Percentiles rank a stretch among this genome's conserved stretches.
Evolutionary conservation across 768 basidiomycete species (phyloP).

Genomic region (Mycena indigotica): DNA sequence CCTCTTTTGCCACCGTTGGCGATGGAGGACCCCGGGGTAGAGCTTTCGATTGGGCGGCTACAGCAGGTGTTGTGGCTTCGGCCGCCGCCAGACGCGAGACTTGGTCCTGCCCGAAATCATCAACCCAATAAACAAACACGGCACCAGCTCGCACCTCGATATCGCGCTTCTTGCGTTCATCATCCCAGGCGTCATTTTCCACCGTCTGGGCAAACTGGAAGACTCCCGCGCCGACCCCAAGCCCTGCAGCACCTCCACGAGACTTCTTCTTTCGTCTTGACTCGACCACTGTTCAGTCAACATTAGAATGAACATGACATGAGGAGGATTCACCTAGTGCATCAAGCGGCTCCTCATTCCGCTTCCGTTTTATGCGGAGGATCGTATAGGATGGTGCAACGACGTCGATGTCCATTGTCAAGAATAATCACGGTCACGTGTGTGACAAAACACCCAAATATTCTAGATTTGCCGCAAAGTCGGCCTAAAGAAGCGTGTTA

Average conservation of each 20-base stretch:
- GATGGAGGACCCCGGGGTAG: constrained; percentile 15
- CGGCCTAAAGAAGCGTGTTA: too few species aligned
- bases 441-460: too few species aligned
- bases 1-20: constrained; percentile 34
- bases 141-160: constrained; percentile 55
- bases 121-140: background rate
- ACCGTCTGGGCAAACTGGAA: constrained; percentile 85
- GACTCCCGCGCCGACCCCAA: constrained; percentile 54
- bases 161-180: constrained; percentile 54
- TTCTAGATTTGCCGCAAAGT: too few species aligned
- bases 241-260: constrained; percentile 47
- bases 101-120: constrained; percentile 50
- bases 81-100: constrained; percentile 54
- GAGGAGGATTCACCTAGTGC: constrained; percentile 59
- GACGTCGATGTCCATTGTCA: constrained; percentile 32
- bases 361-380: constrained; percentile 79
- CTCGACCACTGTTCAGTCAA: constrained; percentile 56
- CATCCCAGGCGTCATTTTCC: constrained; percentile 68
- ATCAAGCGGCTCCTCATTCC: constrained; percentile 81
- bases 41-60: constrained; percentile 3
- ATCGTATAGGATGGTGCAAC: constrained; percentile 60
- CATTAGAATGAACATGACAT: constrained; percentile 7
- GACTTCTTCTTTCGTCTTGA: constrained; percentile 66
- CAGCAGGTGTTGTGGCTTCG: constrained; percentile 30
- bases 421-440: too few species aligned